Base-by-base conservation (phyloP, 1,139 yeast species). In the Candida tetrigidarum region DNA sequence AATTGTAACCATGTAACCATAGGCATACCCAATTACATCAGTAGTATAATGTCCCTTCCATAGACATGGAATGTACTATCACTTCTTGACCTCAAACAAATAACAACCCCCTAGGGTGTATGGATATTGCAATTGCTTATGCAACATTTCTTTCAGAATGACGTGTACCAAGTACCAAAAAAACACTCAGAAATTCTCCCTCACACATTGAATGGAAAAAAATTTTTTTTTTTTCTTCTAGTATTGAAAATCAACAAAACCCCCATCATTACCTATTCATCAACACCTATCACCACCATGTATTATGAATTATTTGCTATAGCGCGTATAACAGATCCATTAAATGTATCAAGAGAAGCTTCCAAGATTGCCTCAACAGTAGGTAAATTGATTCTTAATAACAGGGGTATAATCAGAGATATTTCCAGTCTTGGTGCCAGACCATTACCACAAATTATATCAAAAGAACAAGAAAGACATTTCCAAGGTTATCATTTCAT, bases 371-470 rank as follows among this genome's bases (percentile, higher is more conserved):
- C 85, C n/a, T 76, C 84, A 15, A 88, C 96, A 5, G 78, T 91
- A 26, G 98, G 98, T 16, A 86, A 83, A 61, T 75, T 90, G 60
- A 81, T 93, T 37, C 79, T 93, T 50, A 81, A 84, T 51, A 91
- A 93, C 66, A 88, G 97, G 76, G 99, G 99, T 42, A 91, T 93
- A 14, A 83, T 93, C 37, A 80, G 98, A 62, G 84, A 83, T 51
- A 81, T 92, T 43, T 80, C 87, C 44, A 86, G 92, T 53, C 69
- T 91, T 66, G 97, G 97, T 1, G 79, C 84, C 41, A 79, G 81
- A 50, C 84, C 84, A 32, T 77, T 93, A 47, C 97, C 98, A 14
- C 84, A 83, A 55, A 81, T 92, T 52, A 78, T 89, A 67, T 82
- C 84, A 56, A 89, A 88, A 62, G 91, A 90, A 60, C 96, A 92